Base-by-base conservation (phyloP, 768 basidiomycete species). In the Macrocybe gigantea region DNA sequence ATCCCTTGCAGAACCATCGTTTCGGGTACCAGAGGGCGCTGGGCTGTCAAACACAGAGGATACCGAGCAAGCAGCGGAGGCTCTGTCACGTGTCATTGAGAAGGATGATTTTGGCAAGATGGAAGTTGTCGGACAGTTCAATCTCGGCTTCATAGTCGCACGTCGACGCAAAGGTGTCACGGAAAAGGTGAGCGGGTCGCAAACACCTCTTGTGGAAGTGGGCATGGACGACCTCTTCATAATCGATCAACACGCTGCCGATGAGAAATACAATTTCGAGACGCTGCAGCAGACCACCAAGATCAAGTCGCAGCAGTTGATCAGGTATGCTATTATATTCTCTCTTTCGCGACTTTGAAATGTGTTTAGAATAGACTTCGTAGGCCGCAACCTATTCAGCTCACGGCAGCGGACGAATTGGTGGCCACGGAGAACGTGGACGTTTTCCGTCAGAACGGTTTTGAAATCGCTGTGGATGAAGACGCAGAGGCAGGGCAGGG, bases 241-340 rank as follows among this genome's bases (percentile, higher is more conserved):
- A 52, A 78, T 98, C 12, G 95, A 98, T 58, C 95, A 98, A 61
- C 95, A 98, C 64, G 95, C 95, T 5, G 85, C 91, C 5, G 96
- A 99, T 64, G 96, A 98, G 66, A 98, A 98, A 69, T 97, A 90
- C 67, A 98, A 98, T 62, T 98, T 98, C 60, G 96, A 98, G 72
- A 88, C 80, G 1, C 67, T 98, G 49, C 95, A 98, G 64, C 75
- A 79, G 54, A 92, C 83, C n/a, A 97, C 94, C 8, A 78, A 76
- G 44, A 93, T 99, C 49, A 78, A 88, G 55, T 89, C 88, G 2
- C 95, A 98, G 58, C 81, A 71, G 51, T 71, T 98, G 4, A 79
- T 95, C 62, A 75, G 77, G 94, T 94, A 54, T 47, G 80, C 68
- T 39, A 29, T 38, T 22, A 29, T 38, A 33, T 12, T 10, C 49